phyloP scores from a whole-genome alignment of 768 basidiomycete species.

The Gyrodon lividus region DNA sequence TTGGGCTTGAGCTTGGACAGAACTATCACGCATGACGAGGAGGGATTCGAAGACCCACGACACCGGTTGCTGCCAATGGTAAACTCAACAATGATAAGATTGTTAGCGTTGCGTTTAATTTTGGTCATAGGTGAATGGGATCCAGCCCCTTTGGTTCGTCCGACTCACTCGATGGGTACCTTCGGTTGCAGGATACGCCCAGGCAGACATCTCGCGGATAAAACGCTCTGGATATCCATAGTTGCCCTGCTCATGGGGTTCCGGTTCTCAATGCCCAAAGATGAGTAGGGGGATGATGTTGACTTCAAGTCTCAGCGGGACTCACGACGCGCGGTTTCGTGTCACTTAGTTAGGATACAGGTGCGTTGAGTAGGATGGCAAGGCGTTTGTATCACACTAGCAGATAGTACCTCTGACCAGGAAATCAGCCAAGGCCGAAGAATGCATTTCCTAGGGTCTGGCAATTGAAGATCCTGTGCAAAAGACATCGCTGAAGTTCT shows the following conservation, averaged over 20 bases:
- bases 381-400: too few species aligned
- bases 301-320: constrained; percentile 1
- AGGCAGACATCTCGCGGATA: too few species aligned
- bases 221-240: constrained; percentile 9
- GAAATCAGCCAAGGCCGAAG: too few species aligned
- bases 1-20: too few species aligned
- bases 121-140: constrained; percentile 4
- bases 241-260: constrained; percentile 4
- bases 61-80: too few species aligned
- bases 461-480: not conserved
- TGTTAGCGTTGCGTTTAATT: constrained; percentile 7
- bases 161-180: too few species aligned
- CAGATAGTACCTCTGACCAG: too few species aligned
- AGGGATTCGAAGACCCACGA: too few species aligned
- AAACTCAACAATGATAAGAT: not conserved
- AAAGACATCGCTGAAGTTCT: not conserved
- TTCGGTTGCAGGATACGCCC: constrained; percentile 4
- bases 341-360: too few species aligned
- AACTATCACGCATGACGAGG: too few species aligned
- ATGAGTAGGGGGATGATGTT: constrained; percentile 6
- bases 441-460: too few species aligned
- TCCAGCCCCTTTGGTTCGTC: constrained; percentile 5
- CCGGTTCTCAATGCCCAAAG: constrained; percentile 7
- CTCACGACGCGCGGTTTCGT: not conserved
- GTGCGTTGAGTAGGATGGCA: too few species aligned